A percentile compares a stretch with the other conserved stretches of the same genome.
Conservation (phyloP, 495 filamentous ascomycete genomes). For the Penicillium fimorum region DNA sequence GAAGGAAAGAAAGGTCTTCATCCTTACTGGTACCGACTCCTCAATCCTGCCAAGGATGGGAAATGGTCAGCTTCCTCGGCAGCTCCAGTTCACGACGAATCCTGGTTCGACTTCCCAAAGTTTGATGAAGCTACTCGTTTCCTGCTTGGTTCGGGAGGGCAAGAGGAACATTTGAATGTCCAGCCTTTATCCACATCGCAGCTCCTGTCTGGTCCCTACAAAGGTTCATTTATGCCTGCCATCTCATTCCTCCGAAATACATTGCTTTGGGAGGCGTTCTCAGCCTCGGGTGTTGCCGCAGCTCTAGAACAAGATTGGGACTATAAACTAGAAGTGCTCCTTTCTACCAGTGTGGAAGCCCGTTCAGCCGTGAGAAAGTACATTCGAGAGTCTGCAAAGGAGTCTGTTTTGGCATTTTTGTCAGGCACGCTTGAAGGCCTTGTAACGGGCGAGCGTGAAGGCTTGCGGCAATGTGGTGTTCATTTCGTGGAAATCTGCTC, state of each 20-base stretch:
- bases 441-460: slow-evolving; percentile 44
- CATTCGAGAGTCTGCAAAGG: slow-evolving; percentile 35
- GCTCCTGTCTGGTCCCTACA: slow-evolving; percentile 33
- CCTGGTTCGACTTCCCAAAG: slow-evolving; percentile 45
- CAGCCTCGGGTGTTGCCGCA: slow-evolving; percentile 45
- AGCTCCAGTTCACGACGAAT: slow-evolving; percentile 21
- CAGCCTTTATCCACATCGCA: slow-evolving; percentile 22
- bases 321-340: slow-evolving; percentile 65
- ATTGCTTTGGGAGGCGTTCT: slow-evolving; percentile 70
- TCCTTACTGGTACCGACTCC: slow-evolving; percentile 72
- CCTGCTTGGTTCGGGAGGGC: slow-evolving; percentile 28
- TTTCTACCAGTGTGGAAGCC: slow-evolving; percentile 61
- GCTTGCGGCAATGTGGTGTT: slow-evolving; percentile 53
- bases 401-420: slow-evolving; percentile 44
- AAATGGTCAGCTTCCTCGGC: slow-evolving; percentile 20
- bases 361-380: slow-evolving; percentile 57
- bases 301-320: slow-evolving; percentile 83
- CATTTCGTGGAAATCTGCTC: slow-evolving; percentile 68
- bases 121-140: slow-evolving; percentile 40
- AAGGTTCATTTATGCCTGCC: slow-evolving; percentile 55
- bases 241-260: slow-evolving; percentile 70
- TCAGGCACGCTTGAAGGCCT: slow-evolving; percentile 59
- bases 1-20: slow-evolving; percentile 87
- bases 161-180: slow-evolving; percentile 21
- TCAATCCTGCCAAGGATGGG: slow-evolving; percentile 51